Evolutionary conservation across 2,329 filamentous ascomycete species (phyloP), one percentile per base, ranked within the genome.

Genomic region (Talaromyces pinophilus): DNA sequence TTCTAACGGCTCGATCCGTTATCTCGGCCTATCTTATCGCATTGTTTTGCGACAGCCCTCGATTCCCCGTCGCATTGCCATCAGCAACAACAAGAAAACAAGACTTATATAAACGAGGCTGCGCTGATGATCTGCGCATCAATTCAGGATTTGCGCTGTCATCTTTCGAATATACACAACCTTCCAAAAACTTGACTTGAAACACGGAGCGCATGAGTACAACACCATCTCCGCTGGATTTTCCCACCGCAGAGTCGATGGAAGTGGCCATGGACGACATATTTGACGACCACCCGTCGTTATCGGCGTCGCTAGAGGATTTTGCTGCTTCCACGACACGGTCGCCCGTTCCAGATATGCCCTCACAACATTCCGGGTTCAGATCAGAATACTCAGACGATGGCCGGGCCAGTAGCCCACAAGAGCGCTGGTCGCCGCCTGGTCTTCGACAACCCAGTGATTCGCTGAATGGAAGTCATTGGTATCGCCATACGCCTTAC

Each of bases 341-440:
- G 40, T 84, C 84, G 17, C 86, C 85, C 19, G 75, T 83, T 62
- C 85, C 86, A 67, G 82, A 82, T 25, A 71, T 85, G 65, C 84
- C 85, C 17, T 87, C 85, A 60, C 85, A 87, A 70, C 86, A 88
- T 75, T 90, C 87, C 46, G 87, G 85, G 72, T 89, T 90, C 80
- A 84, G 86, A 70, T 88, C 82, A 17, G 80, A 80, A 61, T 79
- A 81, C 42, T 81, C 84, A 59, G 83, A 84, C 33, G 70, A 72
- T 64, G 73, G 79, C 64, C 69, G 77, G 35, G 33, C 60, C 38
- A 64, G 28, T 54, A 54, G 59, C 4, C 78, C 79, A 30, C 76
- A 74, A 63, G 83, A 84, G 59, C 86, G 86, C 38, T 90, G 87
- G 86, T 88, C 86, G 63, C 88, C 88, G 48, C 88, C 88, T 1